Evolutionary conservation across 495 filamentous ascomycete species (phyloP).

Genomic region (Penicillium alfredii): DNA sequence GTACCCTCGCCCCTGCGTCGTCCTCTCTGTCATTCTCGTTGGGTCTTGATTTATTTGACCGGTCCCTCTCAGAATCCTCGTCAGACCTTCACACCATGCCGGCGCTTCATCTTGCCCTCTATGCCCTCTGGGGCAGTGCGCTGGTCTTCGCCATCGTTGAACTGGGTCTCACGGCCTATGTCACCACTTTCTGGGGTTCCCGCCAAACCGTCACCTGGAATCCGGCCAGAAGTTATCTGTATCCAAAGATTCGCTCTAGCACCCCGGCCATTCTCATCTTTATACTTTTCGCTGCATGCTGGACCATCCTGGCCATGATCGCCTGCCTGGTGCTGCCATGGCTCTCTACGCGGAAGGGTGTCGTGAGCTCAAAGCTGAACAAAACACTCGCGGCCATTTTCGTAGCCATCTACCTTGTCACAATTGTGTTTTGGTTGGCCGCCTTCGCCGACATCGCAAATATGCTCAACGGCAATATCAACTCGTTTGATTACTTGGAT

Average conservation of each 20-base stretch:
- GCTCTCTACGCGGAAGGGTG: slow-evolving; percentile 16
- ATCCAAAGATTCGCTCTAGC: slow-evolving; percentile 9
- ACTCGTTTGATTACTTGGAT: slow-evolving; percentile 14
- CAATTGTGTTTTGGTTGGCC: slow-evolving; percentile 31
- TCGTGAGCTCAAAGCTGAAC: slow-evolving; percentile 17
- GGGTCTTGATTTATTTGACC: too few relatives aligned
- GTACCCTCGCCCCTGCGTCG: too few relatives aligned
- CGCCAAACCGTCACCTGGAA: slow-evolving; percentile 1
- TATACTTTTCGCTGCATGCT: slow-evolving; percentile 20
- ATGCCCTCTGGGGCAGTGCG: slow-evolving; percentile 17
- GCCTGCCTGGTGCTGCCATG: slow-evolving; percentile 20
- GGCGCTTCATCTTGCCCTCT: slow-evolving; percentile 22
- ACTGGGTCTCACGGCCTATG: slow-evolving; percentile 22
- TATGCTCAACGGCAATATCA: slow-evolving; percentile 5
- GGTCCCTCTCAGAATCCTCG: too few relatives aligned
- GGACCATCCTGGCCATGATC: slow-evolving; percentile 19
- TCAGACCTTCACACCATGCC: slow-evolving; percentile 17
- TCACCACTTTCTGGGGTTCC: slow-evolving; percentile 4
- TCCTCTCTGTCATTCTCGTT: too few relatives aligned
- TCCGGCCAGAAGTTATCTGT: slow-evolving; percentile 6
- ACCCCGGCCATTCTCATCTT: slow-evolving; percentile 22
- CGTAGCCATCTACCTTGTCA: slow-evolving; percentile 22
- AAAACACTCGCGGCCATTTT: slow-evolving; percentile 14
- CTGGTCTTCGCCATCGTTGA: slow-evolving; percentile 23
- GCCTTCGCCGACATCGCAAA: slow-evolving; percentile 26